These are phyloP conservation scores for Allodekkera sacchari DNA, from an alignment of 805 yeast genomes.

Conservation along the genomic window DNA sequence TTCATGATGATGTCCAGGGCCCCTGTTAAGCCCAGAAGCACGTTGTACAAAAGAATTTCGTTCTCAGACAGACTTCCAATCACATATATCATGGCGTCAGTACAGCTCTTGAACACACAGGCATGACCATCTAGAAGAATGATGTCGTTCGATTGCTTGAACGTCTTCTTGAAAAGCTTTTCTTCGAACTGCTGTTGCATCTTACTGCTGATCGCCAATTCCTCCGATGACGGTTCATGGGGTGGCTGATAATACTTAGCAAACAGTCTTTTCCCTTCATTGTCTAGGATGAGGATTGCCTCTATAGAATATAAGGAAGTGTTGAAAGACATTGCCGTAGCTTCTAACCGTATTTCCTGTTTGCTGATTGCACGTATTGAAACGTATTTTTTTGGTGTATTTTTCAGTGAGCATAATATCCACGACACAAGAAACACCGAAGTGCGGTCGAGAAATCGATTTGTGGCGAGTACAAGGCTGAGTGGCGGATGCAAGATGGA, in stretches of 20 bases:
- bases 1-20: conserved; percentile 71
- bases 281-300: conserved; percentile 75
- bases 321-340: conserved; percentile 17
- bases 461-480: too few species aligned
- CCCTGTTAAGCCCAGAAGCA: conserved; percentile 70
- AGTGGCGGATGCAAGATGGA: too few species aligned
- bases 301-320: conserved; percentile 71
- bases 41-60: conserved; percentile 70
- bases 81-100: conserved; percentile 66
- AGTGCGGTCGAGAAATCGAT: too few species aligned
- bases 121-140: conserved; percentile 70
- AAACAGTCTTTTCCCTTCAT: conserved; percentile 68
- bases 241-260: conserved; percentile 80
- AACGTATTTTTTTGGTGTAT: too few species aligned
- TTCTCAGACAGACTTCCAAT: conserved; percentile 77
- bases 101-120: conserved; percentile 77
- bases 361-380: too few species aligned
- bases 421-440: too few species aligned
- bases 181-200: conserved; percentile 75
- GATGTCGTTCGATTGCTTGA: conserved; percentile 62
- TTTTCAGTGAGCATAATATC: too few species aligned
- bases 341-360: conserved; percentile 1
- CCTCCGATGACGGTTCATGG: conserved; percentile 32
- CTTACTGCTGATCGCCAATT: conserved; percentile 27
- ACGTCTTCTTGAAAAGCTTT: conserved; percentile 63